Evolutionary conservation across 352 stramenopile genomes (phyloP).

Genomic region (Salisapilia sapeloensis): DNA sequence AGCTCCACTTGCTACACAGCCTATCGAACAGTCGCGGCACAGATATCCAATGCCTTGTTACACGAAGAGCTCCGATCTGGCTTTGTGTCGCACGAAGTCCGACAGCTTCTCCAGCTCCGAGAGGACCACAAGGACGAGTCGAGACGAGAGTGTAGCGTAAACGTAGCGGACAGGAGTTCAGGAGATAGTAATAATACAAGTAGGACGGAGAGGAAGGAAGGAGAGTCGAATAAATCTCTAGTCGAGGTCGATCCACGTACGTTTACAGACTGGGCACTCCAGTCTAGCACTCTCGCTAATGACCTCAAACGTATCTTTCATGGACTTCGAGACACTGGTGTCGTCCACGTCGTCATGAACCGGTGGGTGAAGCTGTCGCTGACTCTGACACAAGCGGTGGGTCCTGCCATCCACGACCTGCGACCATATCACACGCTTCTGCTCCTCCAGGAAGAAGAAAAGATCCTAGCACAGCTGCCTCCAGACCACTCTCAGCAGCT

Average conservation of each 20-base stretch:
- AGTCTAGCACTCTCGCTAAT: constrained; percentile 65
- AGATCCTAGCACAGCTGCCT: constrained; percentile 42
- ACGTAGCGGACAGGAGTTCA: constrained; percentile 2
- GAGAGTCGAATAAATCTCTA: constrained; percentile 4
- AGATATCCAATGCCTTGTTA: constrained; percentile 62
- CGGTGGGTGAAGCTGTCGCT: constrained; percentile 77
- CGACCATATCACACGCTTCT: constrained; percentile 75
- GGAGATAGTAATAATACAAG: constrained; percentile 8
- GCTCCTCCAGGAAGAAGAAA: constrained; percentile 42
- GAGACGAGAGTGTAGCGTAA: too few species aligned
- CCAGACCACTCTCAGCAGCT: constrained; percentile 69
- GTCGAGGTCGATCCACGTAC: constrained; percentile 66
- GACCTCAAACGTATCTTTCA: constrained; percentile 77
- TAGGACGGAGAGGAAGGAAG: constrained; percentile 16
- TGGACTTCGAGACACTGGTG: constrained; percentile 51
- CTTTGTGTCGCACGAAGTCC: constrained; percentile 67
- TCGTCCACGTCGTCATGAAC: constrained; percentile 68
- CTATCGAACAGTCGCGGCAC: constrained; percentile 45
- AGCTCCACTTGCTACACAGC: constrained; percentile 21
- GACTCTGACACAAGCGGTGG: constrained; percentile 48
- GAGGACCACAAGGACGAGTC: constrained; percentile 66
- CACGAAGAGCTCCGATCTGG: constrained; percentile 66
- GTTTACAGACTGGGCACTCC: constrained; percentile 63
- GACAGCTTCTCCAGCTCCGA: constrained; percentile 55
- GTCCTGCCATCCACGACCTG: constrained; percentile 35